Percentiles rank a stretch among this genome's conserved stretches.
These are phyloP conservation scores for Pezicula radicicola DNA, from an alignment of 2,329 filamentous ascomycete genomes.

Conservation along the genomic window DNA sequence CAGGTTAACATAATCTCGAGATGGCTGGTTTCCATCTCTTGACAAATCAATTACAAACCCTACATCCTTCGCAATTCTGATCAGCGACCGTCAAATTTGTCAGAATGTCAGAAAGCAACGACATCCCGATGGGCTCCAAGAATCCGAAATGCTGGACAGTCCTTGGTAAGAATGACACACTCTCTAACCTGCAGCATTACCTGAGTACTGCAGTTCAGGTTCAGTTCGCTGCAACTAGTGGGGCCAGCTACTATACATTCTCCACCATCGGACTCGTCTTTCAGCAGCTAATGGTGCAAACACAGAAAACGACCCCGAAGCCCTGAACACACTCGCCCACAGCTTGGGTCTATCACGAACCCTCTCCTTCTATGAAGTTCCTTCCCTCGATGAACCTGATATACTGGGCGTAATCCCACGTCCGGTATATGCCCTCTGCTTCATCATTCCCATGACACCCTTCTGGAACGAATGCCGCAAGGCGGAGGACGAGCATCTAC, in stretches of 20 bases:
- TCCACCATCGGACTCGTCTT: not conserved
- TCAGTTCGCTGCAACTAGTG: not conserved
- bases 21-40: too few species aligned
- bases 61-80: too few species aligned
- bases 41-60: too few species aligned
- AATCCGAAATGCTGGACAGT: not conserved
- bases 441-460: constrained; percentile 83
- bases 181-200: not conserved
- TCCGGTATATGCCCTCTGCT: constrained; percentile 81
- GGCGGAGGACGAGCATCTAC: constrained; percentile 64
- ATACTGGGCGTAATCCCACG: constrained; percentile 85
- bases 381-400: constrained; percentile 80
- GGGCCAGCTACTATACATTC: not conserved
- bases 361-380: constrained; percentile 86
- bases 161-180: not conserved
- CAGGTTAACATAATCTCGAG: too few species aligned
- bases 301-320: constrained; percentile 65
- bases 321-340: constrained; percentile 81
- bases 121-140: too few species aligned
- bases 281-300: not conserved
- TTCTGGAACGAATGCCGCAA: constrained; percentile 75
- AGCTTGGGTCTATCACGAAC: constrained; percentile 77
- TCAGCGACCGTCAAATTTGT: too few species aligned
- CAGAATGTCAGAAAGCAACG: too few species aligned
- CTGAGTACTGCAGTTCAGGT: not conserved